Percentiles rank a stretch among this genome's conserved stretches.
phyloP scores from a whole-genome alignment of 345 rosid genomes.

The Carallia brachiata region DNA sequence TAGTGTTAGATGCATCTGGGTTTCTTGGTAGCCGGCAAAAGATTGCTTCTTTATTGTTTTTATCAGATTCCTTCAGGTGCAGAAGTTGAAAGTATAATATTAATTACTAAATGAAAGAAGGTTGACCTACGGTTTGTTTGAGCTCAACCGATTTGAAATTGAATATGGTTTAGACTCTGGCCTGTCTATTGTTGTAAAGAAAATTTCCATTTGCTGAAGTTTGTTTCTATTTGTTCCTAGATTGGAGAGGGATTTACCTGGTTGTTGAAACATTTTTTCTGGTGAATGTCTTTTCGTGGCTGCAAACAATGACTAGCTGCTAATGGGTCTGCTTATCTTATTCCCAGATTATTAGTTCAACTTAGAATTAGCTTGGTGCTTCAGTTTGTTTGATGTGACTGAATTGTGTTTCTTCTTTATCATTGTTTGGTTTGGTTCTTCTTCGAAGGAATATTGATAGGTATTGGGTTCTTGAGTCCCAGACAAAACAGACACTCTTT shows the following conservation, averaged over 20 bases:
- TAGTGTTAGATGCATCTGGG: slow-evolving; percentile 20
- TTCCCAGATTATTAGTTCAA: slow-evolving; percentile 8
- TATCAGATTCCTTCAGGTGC: background rate
- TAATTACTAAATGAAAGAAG: background rate
- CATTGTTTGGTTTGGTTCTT: no score
- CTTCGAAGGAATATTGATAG: slow-evolving; percentile 10
- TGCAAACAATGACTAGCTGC: background rate
- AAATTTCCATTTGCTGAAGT: no score
- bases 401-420: background rate
- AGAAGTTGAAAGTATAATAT: background rate
- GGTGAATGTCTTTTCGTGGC: background rate
- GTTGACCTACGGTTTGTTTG: no score
- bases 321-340: slow-evolving; percentile 5
- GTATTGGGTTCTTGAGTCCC: slow-evolving; percentile 8
- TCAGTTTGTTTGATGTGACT: background rate
- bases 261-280: no score
- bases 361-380: slow-evolving; percentile 1
- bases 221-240: no score
- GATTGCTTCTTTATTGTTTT: background rate
- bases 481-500: slow-evolving; percentile 10
- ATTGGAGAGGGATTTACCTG: no score
- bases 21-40: slow-evolving; percentile 13
- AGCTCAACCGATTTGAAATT: no score
- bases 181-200: background rate
- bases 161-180: slow-evolving; percentile 2